A percentile compares a stretch with the other conserved stretches of the same genome.
Evolutionary conservation across 768 basidiomycete genomes (phyloP).

Genomic region (Mycena alexandri): DNA sequence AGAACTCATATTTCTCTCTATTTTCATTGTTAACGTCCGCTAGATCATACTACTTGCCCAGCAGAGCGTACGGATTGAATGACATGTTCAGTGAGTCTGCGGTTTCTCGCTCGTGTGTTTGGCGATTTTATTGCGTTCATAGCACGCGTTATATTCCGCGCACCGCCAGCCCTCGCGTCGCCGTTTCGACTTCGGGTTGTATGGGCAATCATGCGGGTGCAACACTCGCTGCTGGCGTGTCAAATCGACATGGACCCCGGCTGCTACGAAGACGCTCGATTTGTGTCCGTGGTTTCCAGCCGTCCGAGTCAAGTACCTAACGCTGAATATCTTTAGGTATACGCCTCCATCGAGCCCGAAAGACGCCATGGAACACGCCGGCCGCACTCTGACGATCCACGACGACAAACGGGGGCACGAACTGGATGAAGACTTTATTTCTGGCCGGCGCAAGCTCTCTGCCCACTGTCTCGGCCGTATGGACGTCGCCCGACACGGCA

Average conservation of each 20-base stretch:
- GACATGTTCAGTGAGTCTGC: slow-evolving; percentile 28
- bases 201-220: slow-evolving; percentile 31
- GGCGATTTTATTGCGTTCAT: slow-evolving; percentile 4
- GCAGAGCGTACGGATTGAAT: slow-evolving; percentile 30
- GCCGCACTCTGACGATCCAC: slow-evolving; percentile 19
- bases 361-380: slow-evolving; percentile 32
- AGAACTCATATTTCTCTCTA: not conserved
- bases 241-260: slow-evolving; percentile 31
- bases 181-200: slow-evolving; percentile 25
- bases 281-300: slow-evolving; percentile 14
- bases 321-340: slow-evolving; percentile 4
- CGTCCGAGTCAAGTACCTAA: too few species aligned
- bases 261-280: slow-evolving; percentile 27
- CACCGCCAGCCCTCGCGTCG: slow-evolving; percentile 24
- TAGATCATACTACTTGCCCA: slow-evolving; percentile 30
- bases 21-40: not conserved
- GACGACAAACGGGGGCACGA: slow-evolving; percentile 20
- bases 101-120: not conserved
- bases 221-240: slow-evolving; percentile 25
- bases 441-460: slow-evolving; percentile 24
- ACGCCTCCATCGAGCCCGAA: slow-evolving; percentile 25
- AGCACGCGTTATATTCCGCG: slow-evolving; percentile 24
- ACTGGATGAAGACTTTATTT: slow-evolving; percentile 25
- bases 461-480: slow-evolving; percentile 24
- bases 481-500: slow-evolving; percentile 19